Conservation (phyloP, 805 yeast species). For the Cyberlindnera lachancei region DNA sequence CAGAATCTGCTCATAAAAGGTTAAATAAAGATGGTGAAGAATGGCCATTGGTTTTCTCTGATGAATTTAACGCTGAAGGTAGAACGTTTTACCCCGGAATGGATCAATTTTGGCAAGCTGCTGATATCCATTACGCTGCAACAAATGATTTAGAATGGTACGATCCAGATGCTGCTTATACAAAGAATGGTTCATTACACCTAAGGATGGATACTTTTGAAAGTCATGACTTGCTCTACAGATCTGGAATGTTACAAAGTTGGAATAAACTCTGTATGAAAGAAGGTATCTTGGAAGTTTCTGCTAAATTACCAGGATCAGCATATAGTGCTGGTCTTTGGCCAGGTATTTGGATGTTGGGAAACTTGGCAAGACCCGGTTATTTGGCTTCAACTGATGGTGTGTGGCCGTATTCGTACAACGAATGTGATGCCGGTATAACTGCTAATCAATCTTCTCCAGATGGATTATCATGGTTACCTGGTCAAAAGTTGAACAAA, state of each 20-base stretch:
- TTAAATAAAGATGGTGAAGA: constrained; percentile 26
- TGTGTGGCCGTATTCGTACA: constrained; percentile 44
- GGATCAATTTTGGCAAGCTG: constrained; percentile 41
- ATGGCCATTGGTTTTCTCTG: constrained; percentile 40
- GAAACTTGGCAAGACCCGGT: constrained; percentile 43
- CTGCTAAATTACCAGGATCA: constrained; percentile 36
- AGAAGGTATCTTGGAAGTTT: constrained; percentile 35
- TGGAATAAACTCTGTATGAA: constrained; percentile 43
- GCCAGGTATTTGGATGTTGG: constrained; percentile 47
- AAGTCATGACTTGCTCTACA: constrained; percentile 36
- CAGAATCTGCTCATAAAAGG: constrained; percentile 35
- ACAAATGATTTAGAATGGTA: constrained; percentile 46
- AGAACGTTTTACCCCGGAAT: constrained; percentile 40
- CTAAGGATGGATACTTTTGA: constrained; percentile 34
- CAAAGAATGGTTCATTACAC: constrained; percentile 33
- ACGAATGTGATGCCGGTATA: constrained; percentile 42
- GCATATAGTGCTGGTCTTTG: constrained; percentile 38
- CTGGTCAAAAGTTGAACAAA: constrained; percentile 36
- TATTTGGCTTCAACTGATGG: constrained; percentile 41
- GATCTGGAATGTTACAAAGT: constrained; percentile 41
- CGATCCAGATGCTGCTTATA: constrained; percentile 40
- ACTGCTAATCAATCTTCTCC: constrained; percentile 42
- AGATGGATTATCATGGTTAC: constrained; percentile 39
- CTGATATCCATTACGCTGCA: constrained; percentile 38
- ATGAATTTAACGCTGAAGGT: constrained; percentile 42